These are phyloP conservation scores for Cynara cardunculus DNA, from an alignment of 129 eudicot species.

Conservation along the genomic window DNA sequence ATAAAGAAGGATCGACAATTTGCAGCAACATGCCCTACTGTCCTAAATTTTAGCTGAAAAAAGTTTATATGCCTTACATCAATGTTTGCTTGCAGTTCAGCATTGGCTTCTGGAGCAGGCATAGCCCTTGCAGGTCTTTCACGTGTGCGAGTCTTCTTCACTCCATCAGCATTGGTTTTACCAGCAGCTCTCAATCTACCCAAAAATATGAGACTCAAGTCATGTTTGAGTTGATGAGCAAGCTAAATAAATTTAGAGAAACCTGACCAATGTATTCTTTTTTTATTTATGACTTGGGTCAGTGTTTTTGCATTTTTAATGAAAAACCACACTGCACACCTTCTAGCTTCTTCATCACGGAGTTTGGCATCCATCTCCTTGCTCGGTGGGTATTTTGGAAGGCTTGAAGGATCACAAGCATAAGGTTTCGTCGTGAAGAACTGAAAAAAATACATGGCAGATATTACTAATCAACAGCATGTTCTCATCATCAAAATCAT, in stretches of 20 bases:
- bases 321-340: conserved; percentile 30
- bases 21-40: neutral
- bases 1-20: neutral
- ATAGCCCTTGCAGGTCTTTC: conserved; percentile 60
- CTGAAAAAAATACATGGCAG: conserved; percentile 32
- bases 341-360: conserved; percentile 92
- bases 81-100: conserved; percentile 76
- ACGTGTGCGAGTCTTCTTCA: conserved; percentile 56
- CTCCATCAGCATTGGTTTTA: conserved; percentile 53
- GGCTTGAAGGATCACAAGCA: conserved; percentile 93
- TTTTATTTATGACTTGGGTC: neutral
- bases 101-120: conserved; percentile 94
- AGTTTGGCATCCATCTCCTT: conserved; percentile 96
- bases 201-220: conserved; percentile 6
- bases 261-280: neutral
- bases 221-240: neutral
- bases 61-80: conserved; percentile 56
- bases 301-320: conserved; percentile 1
- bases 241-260: neutral
- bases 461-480: no score
- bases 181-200: conserved; percentile 78
- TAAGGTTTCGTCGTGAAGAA: conserved; percentile 82
- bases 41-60: neutral
- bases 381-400: conserved; percentile 93
- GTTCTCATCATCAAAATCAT: no score